phyloP scores from a whole-genome alignment of 2,329 filamentous ascomycete species.

The Fusarium beomiforme region DNA sequence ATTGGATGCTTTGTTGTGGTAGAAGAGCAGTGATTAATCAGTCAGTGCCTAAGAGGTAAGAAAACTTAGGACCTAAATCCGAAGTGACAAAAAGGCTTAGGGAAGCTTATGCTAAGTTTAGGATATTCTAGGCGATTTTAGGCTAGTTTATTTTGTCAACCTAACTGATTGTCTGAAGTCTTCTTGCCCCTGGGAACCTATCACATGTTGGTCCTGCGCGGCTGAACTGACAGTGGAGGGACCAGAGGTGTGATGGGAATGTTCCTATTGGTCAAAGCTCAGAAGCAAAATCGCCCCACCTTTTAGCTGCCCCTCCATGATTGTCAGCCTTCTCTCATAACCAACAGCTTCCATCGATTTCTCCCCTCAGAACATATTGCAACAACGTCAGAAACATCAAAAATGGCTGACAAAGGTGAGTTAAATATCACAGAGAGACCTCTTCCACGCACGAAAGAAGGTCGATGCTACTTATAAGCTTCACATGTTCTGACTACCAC shows the following conservation, averaged over 20 bases:
- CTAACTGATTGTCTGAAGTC: no score
- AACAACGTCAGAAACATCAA: constrained; percentile 17
- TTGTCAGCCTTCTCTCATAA: constrained; percentile 44
- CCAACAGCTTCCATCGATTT: constrained; percentile 36
- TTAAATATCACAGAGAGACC: background rate
- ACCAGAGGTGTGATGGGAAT: background rate
- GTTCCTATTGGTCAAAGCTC: constrained; percentile 35
- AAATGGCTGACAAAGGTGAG: constrained; percentile 54
- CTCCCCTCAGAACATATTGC: constrained; percentile 13
- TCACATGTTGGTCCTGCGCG: constrained; percentile 35
- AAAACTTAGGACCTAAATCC: no score
- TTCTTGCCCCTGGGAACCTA: no score
- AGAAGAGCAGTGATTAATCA: constrained; percentile 6
- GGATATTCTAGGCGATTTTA: no score
- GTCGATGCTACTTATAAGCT: background rate
- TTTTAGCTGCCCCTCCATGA: constrained; percentile 29
- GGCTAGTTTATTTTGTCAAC: no score
- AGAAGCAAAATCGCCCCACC: background rate
- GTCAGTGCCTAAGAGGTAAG: no score
- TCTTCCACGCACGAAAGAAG: constrained; percentile 27
- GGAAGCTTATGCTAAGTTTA: no score
- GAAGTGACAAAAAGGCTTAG: no score
- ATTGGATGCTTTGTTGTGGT: constrained; percentile 3
- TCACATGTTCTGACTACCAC: background rate
- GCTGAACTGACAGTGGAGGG: constrained; percentile 39